Conservation (phyloP, 306 rosid genomes). For the Parietaria judaica region DNA sequence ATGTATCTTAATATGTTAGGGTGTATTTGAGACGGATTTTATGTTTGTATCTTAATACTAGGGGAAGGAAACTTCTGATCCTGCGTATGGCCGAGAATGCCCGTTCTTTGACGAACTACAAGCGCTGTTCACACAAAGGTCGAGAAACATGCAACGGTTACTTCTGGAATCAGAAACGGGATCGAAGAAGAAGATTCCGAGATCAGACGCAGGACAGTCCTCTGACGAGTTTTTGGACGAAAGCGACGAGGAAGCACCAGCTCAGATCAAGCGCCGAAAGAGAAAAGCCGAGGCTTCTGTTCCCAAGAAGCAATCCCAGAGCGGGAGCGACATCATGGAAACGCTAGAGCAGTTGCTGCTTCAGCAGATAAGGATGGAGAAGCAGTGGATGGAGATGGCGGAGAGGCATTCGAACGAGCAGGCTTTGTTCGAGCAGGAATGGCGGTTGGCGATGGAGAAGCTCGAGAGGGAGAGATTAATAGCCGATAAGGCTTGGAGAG, state of each 20-base stretch:
- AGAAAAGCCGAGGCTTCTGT: conserved; percentile 39
- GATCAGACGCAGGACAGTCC: conserved; percentile 35
- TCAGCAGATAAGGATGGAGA: conserved; percentile 72
- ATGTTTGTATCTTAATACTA: conserved; percentile 12
- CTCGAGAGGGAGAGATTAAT: conserved; percentile 72
- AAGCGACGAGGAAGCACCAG: conserved; percentile 47
- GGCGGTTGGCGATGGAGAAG: conserved; percentile 71
- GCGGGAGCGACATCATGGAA: conserved; percentile 31
- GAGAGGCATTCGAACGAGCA: conserved; percentile 53
- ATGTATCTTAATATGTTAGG: too few species aligned
- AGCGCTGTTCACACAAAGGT: conserved; percentile 66
- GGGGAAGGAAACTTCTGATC: conserved; percentile 88
- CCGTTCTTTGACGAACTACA: conserved; percentile 83
- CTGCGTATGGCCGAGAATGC: conserved; percentile 59
- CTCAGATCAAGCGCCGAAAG: conserved; percentile 46
- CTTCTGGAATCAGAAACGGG: conserved; percentile 65
- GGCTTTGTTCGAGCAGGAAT: conserved; percentile 67
- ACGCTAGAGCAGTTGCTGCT: conserved; percentile 61
- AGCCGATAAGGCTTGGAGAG: conserved; percentile 75
- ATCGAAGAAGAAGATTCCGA: conserved; percentile 48
- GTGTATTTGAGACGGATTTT: too few species aligned
- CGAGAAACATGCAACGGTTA: conserved; percentile 50
- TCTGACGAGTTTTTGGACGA: conserved; percentile 57
- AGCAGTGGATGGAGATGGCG: conserved; percentile 81
- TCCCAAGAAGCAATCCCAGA: conserved; percentile 32